phyloP scores from a whole-genome alignment of 1,284 basidiomycete species.

The Phylloporus gajari region DNA sequence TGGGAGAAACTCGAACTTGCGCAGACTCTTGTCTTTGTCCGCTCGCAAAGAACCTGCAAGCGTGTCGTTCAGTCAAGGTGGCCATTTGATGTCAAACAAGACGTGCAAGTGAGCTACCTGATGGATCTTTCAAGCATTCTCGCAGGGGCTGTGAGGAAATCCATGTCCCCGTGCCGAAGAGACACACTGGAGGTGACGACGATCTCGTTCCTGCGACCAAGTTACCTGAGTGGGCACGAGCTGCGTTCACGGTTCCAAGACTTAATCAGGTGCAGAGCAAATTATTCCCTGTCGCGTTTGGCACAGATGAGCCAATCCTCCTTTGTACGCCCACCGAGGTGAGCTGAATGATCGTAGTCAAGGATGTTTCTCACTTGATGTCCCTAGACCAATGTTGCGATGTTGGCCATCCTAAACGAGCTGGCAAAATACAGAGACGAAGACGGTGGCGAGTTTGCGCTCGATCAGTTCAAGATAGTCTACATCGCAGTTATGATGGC shows the following conservation, averaged over 20 bases:
- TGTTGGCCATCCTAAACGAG: conserved; percentile 92
- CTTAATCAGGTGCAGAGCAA: conserved; percentile 96
- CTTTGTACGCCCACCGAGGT: conserved; percentile 99
- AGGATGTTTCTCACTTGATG: conserved; percentile 15
- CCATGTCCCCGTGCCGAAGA: conserved; percentile 94
- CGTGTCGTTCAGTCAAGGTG: conserved; percentile 96
- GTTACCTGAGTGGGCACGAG: conserved; percentile 89
- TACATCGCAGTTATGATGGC: conserved; percentile 99
- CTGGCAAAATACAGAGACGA: conserved; percentile 87
- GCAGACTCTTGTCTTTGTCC: too few species aligned
- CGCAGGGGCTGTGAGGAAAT: conserved; percentile 99
- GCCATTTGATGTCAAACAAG: conserved; percentile 98
- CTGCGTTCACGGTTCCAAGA: conserved; percentile 85
- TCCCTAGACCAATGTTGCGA: conserved; percentile 93
- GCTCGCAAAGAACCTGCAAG: too few species aligned
- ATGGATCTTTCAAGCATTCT: conserved; percentile 96
- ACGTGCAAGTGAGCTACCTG: conserved; percentile 97
- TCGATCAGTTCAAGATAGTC: conserved; percentile 95
- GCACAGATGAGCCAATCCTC: conserved; percentile 92
- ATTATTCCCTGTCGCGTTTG: conserved; percentile 92
- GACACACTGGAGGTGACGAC: conserved; percentile 72
- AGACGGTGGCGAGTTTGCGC: conserved; percentile 85
- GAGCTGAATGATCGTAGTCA: conserved; percentile 34
- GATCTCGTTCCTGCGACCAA: conserved; percentile 81
- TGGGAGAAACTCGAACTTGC: too few species aligned